Base-by-base conservation (phyloP, 78 protist species). In the Capsaspora owczarzaki region DNA sequence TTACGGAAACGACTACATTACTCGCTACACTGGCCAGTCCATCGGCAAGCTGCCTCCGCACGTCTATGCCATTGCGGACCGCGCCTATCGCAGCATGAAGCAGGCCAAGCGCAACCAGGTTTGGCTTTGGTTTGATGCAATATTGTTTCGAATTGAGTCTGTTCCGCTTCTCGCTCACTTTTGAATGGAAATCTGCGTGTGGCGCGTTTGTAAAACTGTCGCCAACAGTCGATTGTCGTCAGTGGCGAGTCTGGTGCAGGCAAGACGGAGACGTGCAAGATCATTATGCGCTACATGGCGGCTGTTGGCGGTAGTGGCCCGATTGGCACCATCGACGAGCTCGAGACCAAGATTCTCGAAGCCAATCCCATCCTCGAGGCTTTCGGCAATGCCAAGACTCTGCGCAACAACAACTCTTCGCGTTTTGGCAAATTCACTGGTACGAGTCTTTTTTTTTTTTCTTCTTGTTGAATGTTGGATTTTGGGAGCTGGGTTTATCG, bases 331-430 rank as follows among this genome's bases (percentile, higher is more conserved):
- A 14, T 8, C 38, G 16, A 14, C 20, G 72, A 29, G 23, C 86
- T 93, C 2, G 82, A 89, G 79, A 69, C 53, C 41, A 80, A 83
- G 31, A 70, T 93, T 61, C 46, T 90, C 44, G 61, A 61, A 20
- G 0, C 70, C 37, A 86, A 89, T 76, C 89, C 89, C 10, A 5
- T 86, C 8, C 78, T 89, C 12, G 96, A 93, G 81, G 87, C 94
- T 19, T 93, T 92, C 16, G 95, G 98, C 33, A 94, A 95, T 82
- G 98, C 98, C 33, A 93, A 93, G 83, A 95, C 98, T 51, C 44
- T 91, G n/a, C 81, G 93, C 31, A 95, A 95, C 85, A 83, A 92
- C 86, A 95, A 95, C 85, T 86, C 92, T n/a, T 76, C 86, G 10
- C 90, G 96, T 56, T 95, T 95, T 72, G 97, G 98, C 41, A 93